Evolutionary conservation across 805 yeast species (phyloP).

Genomic region (Ogataea minuta): DNA sequence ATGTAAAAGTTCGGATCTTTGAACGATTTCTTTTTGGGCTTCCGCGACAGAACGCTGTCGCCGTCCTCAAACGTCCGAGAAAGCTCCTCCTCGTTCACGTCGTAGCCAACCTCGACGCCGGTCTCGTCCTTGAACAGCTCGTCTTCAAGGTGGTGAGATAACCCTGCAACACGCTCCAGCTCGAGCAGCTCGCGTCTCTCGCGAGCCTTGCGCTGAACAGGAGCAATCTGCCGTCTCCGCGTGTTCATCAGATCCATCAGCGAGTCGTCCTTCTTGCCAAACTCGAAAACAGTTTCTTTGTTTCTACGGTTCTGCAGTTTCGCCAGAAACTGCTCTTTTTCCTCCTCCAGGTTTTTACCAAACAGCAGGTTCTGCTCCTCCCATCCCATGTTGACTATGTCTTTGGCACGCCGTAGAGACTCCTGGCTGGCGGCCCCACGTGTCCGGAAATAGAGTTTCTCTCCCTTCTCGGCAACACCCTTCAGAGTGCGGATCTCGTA

Average conservation of each 20-base stretch:
- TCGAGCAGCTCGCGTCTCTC: slow-evolving; percentile 68
- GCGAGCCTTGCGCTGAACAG: slow-evolving; percentile 69
- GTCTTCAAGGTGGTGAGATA: slow-evolving; percentile 69
- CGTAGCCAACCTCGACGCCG: slow-evolving; percentile 37
- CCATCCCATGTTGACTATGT: slow-evolving; percentile 75
- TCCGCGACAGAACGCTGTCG: slow-evolving; percentile 36
- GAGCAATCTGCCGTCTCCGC: slow-evolving; percentile 80
- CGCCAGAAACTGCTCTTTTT: slow-evolving; percentile 68
- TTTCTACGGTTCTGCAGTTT: slow-evolving; percentile 64
- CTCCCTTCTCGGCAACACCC: slow-evolving; percentile 83
- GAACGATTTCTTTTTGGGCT: slow-evolving; percentile 46
- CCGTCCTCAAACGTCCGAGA: slow-evolving; percentile 51
- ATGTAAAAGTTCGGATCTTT: slow-evolving; percentile 79
- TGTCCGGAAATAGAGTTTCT: slow-evolving; percentile 79
- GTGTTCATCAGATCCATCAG: slow-evolving; percentile 81
- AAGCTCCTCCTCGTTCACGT: slow-evolving; percentile 47
- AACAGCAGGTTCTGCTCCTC: slow-evolving; percentile 81
- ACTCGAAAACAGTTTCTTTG: slow-evolving; percentile 94
- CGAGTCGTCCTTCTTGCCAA: slow-evolving; percentile 65
- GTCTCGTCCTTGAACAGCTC: slow-evolving; percentile 58
- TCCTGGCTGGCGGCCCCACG: slow-evolving; percentile 84
- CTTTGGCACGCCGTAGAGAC: slow-evolving; percentile 82
- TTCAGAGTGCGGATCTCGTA: slow-evolving; percentile 65
- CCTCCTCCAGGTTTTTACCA: slow-evolving; percentile 72
- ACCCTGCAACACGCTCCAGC: slow-evolving; percentile 72